Evolutionary conservation across 2,329 filamentous ascomycete genomes (phyloP).

Genomic region (Alternaria triticina): DNA sequence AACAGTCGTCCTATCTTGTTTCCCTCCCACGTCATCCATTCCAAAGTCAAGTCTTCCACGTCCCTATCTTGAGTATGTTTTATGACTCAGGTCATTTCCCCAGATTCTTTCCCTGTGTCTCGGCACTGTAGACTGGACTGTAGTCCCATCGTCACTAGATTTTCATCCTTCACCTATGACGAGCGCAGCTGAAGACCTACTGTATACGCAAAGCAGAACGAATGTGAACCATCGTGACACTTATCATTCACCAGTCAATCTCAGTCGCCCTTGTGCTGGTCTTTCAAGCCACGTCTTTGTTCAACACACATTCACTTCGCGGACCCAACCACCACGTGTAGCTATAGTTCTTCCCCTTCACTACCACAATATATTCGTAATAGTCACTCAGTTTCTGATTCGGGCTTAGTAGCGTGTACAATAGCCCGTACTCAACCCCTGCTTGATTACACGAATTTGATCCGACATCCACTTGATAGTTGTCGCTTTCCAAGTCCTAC

Average conservation of each 20-base stretch:
- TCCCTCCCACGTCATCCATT: neutral
- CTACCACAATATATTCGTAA: neutral
- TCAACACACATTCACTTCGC: neutral
- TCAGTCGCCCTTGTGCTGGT: neutral
- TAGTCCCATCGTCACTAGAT: neutral
- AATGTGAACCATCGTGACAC: neutral
- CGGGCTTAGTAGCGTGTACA: neutral
- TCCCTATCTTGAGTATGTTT: too few relatives aligned
- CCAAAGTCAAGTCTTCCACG: neutral
- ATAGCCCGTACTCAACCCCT: neutral
- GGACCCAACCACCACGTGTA: neutral
- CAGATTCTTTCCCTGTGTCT: neutral
- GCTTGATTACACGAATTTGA: neutral
- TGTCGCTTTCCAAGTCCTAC: neutral
- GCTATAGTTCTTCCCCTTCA: neutral
- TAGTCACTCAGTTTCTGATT: neutral
- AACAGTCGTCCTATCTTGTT: neutral
- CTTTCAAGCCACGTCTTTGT: conserved; percentile 7
- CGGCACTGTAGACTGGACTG: neutral
- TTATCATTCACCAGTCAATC: neutral
- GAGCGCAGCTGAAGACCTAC: neutral
- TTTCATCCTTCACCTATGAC: neutral
- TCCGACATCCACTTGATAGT: neutral
- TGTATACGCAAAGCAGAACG: neutral
- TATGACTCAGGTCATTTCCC: neutral